Base-by-base conservation (phyloP, 352 stramenopile species). In the Pythium coloratum region DNA sequence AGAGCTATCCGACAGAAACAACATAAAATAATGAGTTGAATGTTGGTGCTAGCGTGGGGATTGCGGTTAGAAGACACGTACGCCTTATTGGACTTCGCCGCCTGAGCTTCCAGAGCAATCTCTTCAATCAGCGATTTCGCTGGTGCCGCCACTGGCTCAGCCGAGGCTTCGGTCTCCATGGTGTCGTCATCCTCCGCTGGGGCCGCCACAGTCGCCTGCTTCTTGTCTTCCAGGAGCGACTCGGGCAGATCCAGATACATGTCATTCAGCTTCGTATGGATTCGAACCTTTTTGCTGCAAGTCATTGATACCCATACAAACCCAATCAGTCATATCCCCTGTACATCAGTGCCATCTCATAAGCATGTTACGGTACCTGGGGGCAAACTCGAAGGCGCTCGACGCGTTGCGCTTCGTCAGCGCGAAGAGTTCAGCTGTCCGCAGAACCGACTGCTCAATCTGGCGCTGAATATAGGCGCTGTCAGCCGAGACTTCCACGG, bases 401-500 rank as follows among this genome's bases (percentile, higher is more conserved):
- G 71, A 69, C 14, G 74, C 59, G 58, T 49, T 82, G 57, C 79
- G 82, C 66, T 93, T 93, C 5, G 79, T 81, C 28, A 91, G 76
- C 67, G 82, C 77, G 54, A 93, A 93, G 44, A 91, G 72, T 69
- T 91, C 84, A 26, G 82, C 78, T 1, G 82, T 88, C 20, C 76
- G 82, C 18, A 91, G 69, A 51, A 91, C 84, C 0, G 84, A 93
- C 34, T 77, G 51, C 63, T 86, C 72, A 36, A 92, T 86, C 68
- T 85, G 69, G 60, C 75, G 55, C 58, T 80, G 50, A 24, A 71
- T 51, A 26, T 40, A 62, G 51, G 76, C 68, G n/a, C 28, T 46
- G 18, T 64, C 36, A 7, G 60, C 32, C n/a, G 49, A 44, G 34
- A 32, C 13, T 34, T 44, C 60, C 20, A 47, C 36, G 2, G 34